phyloP scores from a whole-genome alignment of 495 filamentous ascomycete species.

The Penicillium pancosmium region DNA sequence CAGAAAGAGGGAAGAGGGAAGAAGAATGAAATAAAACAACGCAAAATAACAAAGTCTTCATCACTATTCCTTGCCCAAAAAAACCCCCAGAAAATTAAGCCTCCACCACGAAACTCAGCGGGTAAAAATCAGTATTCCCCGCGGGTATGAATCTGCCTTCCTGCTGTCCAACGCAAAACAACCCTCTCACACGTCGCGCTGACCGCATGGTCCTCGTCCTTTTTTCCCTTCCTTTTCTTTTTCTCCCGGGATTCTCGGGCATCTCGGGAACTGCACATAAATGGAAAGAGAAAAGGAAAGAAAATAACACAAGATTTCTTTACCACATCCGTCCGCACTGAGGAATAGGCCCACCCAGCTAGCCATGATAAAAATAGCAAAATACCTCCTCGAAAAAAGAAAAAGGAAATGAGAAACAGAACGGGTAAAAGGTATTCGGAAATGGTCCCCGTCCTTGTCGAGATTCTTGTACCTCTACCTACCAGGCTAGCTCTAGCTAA shows the following conservation, averaged over 20 bases:
- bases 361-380: not conserved
- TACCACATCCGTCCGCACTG: no score
- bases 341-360: no score
- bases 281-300: not conserved
- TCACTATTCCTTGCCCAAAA: not conserved
- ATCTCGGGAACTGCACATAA: no score
- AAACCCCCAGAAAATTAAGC: not conserved
- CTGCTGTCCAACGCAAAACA: not conserved
- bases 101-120: not conserved
- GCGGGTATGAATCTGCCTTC: not conserved
- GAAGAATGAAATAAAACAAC: not conserved
- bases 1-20: not conserved
- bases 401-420: not conserved
- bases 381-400: not conserved
- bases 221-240: not conserved
- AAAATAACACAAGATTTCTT: not conserved
- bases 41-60: not conserved
- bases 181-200: conserved; percentile 1
- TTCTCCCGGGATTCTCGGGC: not conserved
- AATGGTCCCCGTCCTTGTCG: no score
- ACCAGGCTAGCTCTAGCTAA: no score
- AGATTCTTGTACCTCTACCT: no score
- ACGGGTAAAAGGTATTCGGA: no score
- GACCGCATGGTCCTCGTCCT: not conserved
- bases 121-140: not conserved